Base-by-base conservation (phyloP, 2,329 filamentous ascomycete species). In the Cyphellophora attinorum region DNA sequence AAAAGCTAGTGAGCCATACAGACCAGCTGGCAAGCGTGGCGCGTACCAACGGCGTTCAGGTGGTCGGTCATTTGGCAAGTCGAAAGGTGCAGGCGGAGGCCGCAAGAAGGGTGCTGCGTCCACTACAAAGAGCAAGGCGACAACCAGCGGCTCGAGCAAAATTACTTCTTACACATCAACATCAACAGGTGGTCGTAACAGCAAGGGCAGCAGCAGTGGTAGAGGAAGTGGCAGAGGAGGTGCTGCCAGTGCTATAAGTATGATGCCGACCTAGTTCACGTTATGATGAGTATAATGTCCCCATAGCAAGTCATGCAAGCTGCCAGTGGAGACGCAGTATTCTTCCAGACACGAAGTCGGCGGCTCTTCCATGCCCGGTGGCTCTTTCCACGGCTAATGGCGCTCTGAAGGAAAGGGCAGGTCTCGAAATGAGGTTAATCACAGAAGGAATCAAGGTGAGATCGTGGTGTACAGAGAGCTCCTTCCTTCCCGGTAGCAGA, bases 251-350 rank as follows among this genome's bases (percentile, higher is more conserved):
- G 52, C n/a, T n/a, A n/a, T n/a, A n/a, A n/a, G 51, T 15, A 55
- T 59, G 53, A 61, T 61, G 58, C 58, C 58, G 11, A 53, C 48
- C 14, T 59, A 41, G 55, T 28, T 8, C n/a, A 13, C 10, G 12
- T 33, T n/a, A 23, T n/a, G 11, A 12, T 15, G 17, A 23, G n/a
- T 19, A 11, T 19, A 23, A 15, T 19, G 12, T 33, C 23, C 19
- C n/a, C 8, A 25, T n/a, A 25, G 21, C n/a, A n/a, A n/a, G n/a
- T 25, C 21, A 8, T 25, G n/a, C 8, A 25, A n/a, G n/a, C 21
- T 8, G n/a, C n/a, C 21, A 25, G 8, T 8, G n/a, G 8, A n/a
- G 8, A 25, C n/a, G n/a, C n/a, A 25, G 21, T 25, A 25, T n/a
- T n/a, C 21, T 25, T 8, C 8, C 21, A 8, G 8, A 8, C n/a